These are phyloP conservation scores for Dactylis glomerata DNA, from an alignment of 176 grass and related monocot species.

Conservation along the genomic window DNA sequence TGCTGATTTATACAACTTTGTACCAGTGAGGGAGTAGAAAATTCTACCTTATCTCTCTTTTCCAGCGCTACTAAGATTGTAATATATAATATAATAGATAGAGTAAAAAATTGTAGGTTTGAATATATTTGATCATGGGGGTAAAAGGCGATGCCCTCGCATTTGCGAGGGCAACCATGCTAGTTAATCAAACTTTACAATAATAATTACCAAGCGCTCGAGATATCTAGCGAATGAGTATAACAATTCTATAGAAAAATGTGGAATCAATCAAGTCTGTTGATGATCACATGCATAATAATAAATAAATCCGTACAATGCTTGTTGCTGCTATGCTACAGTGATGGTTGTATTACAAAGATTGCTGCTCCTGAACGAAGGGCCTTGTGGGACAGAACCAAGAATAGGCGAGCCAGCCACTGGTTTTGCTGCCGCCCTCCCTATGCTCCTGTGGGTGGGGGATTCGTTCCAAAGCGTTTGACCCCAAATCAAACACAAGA, in stretches of 20 bases:
- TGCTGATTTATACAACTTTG: too few species aligned
- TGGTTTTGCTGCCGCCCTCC: background rate
- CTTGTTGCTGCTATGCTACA: too few species aligned
- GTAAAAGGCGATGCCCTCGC: too few species aligned
- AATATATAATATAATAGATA: too few species aligned
- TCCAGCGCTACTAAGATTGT: too few species aligned
- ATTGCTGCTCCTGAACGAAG: background rate
- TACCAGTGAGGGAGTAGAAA: too few species aligned
- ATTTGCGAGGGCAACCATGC: too few species aligned
- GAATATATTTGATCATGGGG: too few species aligned
- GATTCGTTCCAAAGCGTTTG: background rate
- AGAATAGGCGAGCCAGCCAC: background rate
- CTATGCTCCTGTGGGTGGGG: background rate
- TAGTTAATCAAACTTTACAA: background rate
- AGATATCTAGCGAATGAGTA: background rate
- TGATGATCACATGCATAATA: background rate
- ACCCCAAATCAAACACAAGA: background rate
- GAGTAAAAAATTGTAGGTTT: too few species aligned
- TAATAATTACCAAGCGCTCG: background rate
- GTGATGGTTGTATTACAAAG: too few species aligned
- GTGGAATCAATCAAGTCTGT: background rate
- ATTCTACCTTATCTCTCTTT: too few species aligned
- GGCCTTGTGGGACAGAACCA: background rate
- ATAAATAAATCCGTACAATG: background rate
- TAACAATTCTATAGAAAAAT: background rate